phyloP scores from a whole-genome alignment of 2,329 filamentous ascomycete species.

The Pseudocercospora pini-densiflorae region DNA sequence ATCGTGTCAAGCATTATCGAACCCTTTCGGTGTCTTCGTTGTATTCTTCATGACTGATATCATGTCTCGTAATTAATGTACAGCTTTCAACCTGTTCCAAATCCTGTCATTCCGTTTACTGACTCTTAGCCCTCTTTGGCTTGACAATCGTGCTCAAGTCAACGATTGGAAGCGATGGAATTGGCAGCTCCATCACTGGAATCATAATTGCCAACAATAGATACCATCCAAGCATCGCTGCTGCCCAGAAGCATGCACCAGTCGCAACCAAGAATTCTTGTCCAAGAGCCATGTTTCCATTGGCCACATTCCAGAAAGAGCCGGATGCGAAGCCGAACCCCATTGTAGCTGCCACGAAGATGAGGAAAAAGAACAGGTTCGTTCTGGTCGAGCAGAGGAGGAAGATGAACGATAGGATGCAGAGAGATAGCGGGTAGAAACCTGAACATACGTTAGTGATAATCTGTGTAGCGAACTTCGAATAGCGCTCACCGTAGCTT shows the following conservation, averaged over 20 bases:
- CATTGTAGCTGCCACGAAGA: slow-evolving; percentile 31
- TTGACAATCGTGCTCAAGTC: slow-evolving; percentile 26
- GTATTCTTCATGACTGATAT: background rate
- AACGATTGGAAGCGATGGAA: slow-evolving; percentile 24
- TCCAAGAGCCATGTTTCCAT: slow-evolving; percentile 18
- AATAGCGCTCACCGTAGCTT: slow-evolving; percentile 24
- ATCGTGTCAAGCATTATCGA: background rate
- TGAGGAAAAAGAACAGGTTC: slow-evolving; percentile 30
- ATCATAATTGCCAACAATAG: slow-evolving; percentile 27
- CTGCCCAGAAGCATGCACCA: slow-evolving; percentile 28
- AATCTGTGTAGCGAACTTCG: background rate
- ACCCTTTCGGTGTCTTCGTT: background rate
- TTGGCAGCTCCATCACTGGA: slow-evolving; percentile 28
- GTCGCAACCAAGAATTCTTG: slow-evolving; percentile 21
- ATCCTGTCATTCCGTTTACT: background rate
- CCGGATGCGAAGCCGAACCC: slow-evolving; percentile 27
- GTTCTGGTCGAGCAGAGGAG: slow-evolving; percentile 28
- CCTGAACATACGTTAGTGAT: slow-evolving; percentile 13
- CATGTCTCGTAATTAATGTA: background rate
- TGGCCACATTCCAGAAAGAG: slow-evolving; percentile 20
- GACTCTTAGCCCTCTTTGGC: slow-evolving; percentile 20
- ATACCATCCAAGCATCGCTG: slow-evolving; percentile 30
- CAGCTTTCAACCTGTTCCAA: background rate
- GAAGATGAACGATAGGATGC: slow-evolving; percentile 35
- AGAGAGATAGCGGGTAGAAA: slow-evolving; percentile 29